Conservation (phyloP, 768 basidiomycete species). For the Fistulinella prunicolor region DNA sequence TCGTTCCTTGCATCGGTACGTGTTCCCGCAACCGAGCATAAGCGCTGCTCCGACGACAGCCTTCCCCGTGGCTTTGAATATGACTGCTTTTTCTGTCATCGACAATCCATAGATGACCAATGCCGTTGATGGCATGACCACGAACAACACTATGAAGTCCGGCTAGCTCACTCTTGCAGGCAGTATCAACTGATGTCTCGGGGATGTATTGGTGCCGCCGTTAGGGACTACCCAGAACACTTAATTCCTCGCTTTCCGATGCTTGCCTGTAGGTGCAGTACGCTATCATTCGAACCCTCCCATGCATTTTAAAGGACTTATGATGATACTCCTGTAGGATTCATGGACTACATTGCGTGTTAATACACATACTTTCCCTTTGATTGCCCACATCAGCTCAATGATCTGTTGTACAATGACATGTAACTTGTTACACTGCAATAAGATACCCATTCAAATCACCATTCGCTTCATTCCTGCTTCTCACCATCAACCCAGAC, state of each 20-base stretch:
- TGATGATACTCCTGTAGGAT: slow-evolving; percentile 10
- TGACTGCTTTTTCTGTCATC: slow-evolving; percentile 41
- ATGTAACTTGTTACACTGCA: background rate
- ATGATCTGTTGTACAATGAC: slow-evolving; percentile 5
- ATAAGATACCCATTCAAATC: background rate
- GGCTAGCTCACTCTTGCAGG: slow-evolving; percentile 20
- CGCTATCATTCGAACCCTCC: background rate
- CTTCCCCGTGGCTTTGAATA: slow-evolving; percentile 26
- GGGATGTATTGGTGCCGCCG: no score
- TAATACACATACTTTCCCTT: background rate
- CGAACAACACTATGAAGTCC: slow-evolving; percentile 12
- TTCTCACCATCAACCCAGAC: slow-evolving; percentile 61
- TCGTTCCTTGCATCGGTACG: slow-evolving; percentile 6
- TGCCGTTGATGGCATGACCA: slow-evolving; percentile 10
- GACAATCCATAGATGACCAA: slow-evolving; percentile 46
- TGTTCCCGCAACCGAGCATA: background rate
- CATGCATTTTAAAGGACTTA: background rate
- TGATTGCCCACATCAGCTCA: no score
- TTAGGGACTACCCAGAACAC: no score
- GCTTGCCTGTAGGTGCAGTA: no score
- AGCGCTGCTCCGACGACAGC: slow-evolving; percentile 1
- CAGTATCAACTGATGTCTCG: slow-evolving; percentile 14
- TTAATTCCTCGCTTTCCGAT: no score
- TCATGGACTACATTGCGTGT: background rate
- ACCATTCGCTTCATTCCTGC: slow-evolving; percentile 35